Percentiles rank a stretch among this genome's conserved stretches.
Conservation (phyloP, 1,139 yeast genomes). For the Scheffersomyces parashehatae region DNA sequence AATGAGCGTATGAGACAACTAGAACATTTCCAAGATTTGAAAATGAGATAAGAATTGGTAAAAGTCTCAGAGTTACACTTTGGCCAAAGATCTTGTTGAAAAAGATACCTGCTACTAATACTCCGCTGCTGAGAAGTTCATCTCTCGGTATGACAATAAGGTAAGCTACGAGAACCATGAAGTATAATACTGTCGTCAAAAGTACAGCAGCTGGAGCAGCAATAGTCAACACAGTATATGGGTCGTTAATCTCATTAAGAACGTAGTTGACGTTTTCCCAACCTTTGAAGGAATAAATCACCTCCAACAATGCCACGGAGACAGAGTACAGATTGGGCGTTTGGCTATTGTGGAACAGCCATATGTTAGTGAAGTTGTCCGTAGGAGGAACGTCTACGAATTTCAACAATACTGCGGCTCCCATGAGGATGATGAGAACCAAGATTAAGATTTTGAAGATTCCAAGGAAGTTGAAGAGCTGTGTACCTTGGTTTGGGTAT, state of each 20-base stretch:
- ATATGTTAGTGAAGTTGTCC: slow-evolving; percentile 29
- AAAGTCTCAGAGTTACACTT: slow-evolving; percentile 57
- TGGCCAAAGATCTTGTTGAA: slow-evolving; percentile 74
- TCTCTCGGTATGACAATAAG: slow-evolving; percentile 74
- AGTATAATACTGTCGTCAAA: slow-evolving; percentile 60
- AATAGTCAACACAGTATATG: slow-evolving; percentile 63
- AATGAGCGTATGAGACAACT: slow-evolving; percentile 77
- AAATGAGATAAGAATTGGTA: slow-evolving; percentile 72
- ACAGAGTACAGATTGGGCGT: slow-evolving; percentile 30
- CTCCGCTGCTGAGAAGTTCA: slow-evolving; percentile 60
- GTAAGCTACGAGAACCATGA: slow-evolving; percentile 70
- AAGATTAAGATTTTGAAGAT: slow-evolving; percentile 42
- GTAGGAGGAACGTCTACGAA: slow-evolving; percentile 25
- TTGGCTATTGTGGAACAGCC: slow-evolving; percentile 22
- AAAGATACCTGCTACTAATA: slow-evolving; percentile 72
- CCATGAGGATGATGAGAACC: slow-evolving; percentile 40
- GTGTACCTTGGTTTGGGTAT: slow-evolving; percentile 44
- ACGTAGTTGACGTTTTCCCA: slow-evolving; percentile 52
- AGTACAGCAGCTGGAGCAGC: slow-evolving; percentile 75
- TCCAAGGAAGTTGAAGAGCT: slow-evolving; percentile 45
- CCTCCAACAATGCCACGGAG: slow-evolving; percentile 43
- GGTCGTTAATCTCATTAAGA: slow-evolving; percentile 48
- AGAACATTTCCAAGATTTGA: slow-evolving; percentile 78
- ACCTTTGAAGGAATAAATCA: slow-evolving; percentile 42
- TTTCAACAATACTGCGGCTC: slow-evolving; percentile 29